Base-by-base conservation (phyloP, 2,329 filamentous ascomycete species). In the Nothopassalora personata region DNA sequence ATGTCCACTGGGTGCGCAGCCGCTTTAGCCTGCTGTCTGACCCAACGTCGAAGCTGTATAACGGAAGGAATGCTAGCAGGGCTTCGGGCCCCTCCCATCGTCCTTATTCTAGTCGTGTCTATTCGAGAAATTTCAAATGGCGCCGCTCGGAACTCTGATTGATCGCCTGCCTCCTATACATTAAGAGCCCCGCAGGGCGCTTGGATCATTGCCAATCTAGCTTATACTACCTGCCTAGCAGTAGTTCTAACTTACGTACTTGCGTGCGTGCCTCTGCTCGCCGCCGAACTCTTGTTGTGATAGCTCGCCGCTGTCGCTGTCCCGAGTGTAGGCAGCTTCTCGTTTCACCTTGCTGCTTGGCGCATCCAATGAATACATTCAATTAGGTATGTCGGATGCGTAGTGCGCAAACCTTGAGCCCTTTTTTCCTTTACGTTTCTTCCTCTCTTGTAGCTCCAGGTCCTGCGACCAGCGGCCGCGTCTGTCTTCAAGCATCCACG, bases 151-250 rank as follows among this genome's bases (percentile, higher is more conserved):
- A 57, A 57, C 55, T 57, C 48, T 57, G 55, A 57, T 52, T 52
- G 31, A 23, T 57, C 28, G 55, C 45, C 27, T 53, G 56, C 36
- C 56, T 61, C 53, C 59, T 61, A 56, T 56, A 58, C 56, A 56
- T 53, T 23, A 36, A 56, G 45, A 53, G 59, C 59, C 59, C 48
- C 56, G 59, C 59, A 61, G 43, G 51, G 31, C 50, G 30, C 55
- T 53, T 56, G 60, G 55, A 51, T 51, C 59, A 58, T 56, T 57
- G 54, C 49, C 53, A 60, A 61, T 58, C 61, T 60, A 58, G 48
- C 49, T 52, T 33, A 50, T 57, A 33, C 31, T 33, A 46, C 43
- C 28, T 23, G 43, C 55, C 60, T 62, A 56, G 55, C 58, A 60
- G 39, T 58, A n/a, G n/a, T n/a, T n/a, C n/a, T n/a, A n/a, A n/a